These are phyloP conservation scores for Cerrena zonata DNA, from an alignment of 1,284 basidiomycete genomes.

Conservation along the genomic window DNA sequence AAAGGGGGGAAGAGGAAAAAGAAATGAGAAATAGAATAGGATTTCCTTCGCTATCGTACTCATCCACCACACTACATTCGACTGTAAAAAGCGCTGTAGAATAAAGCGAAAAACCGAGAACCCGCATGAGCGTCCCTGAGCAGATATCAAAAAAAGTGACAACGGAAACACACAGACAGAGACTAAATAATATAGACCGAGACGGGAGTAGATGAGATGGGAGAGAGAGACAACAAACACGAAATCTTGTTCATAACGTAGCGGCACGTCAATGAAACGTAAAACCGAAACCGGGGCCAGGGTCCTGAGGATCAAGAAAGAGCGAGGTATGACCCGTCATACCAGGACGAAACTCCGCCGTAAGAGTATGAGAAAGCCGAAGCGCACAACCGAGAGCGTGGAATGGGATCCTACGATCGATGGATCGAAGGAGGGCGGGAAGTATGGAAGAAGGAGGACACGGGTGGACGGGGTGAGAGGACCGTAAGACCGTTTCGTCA, in stretches of 20 bases:
- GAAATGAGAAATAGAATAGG: not conserved
- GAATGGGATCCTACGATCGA: not conserved
- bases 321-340: too few relatives aligned
- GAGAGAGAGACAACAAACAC: not conserved
- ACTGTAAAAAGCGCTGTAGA: too few relatives aligned
- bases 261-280: not conserved
- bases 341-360: too few relatives aligned
- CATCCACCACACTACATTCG: too few relatives aligned
- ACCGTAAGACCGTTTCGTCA: not conserved
- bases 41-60: too few relatives aligned
- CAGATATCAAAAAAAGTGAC: not conserved
- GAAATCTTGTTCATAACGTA: not conserved
- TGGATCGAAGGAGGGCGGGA: not conserved
- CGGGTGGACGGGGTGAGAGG: not conserved
- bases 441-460: not conserved
- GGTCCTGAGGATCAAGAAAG: too few relatives aligned
- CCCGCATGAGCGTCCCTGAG: too few relatives aligned
- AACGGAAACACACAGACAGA: not conserved
- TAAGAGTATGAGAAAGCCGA: too few relatives aligned
- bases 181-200: not conserved
- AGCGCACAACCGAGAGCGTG: too few relatives aligned
- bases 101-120: too few relatives aligned
- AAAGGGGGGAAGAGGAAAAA: not conserved
- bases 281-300: too few relatives aligned
- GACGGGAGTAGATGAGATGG: not conserved